Conservation (phyloP, 345 rosid genomes). For the Eucalyptus coolabah region DNA sequence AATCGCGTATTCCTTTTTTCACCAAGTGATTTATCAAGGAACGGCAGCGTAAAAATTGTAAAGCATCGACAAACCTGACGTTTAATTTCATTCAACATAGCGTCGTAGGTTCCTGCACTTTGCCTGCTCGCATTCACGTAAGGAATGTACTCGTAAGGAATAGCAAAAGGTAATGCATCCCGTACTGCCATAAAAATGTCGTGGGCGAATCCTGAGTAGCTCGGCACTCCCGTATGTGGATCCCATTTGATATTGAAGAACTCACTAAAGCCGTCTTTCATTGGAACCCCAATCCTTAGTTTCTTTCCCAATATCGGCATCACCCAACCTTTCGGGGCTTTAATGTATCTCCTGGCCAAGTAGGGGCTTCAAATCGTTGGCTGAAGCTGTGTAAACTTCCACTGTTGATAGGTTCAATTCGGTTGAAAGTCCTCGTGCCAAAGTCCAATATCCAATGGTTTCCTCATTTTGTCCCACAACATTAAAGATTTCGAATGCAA, state of each 20-base stretch:
- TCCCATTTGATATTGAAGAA: constrained; percentile 2
- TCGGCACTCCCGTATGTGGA: neutral
- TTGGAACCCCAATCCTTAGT: constrained; percentile 7
- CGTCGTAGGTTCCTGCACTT: neutral
- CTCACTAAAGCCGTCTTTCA: neutral
- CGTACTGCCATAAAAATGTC: constrained; percentile 1
- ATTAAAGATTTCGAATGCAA: neutral
- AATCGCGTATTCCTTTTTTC: neutral
- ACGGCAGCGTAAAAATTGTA: neutral
- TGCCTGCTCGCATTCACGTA: neutral
- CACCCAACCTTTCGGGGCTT: constrained; percentile 5
- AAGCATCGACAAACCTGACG: neutral
- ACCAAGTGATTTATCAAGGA: neutral
- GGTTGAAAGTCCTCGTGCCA: neutral
- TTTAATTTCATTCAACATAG: neutral
- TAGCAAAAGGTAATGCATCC: neutral
- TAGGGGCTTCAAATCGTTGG: neutral
- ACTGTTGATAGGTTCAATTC: neutral
- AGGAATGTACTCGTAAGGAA: neutral
- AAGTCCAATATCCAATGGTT: constrained; percentile 1
- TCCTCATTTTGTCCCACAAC: neutral
- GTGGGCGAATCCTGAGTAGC: neutral
- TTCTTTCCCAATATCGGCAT: neutral
- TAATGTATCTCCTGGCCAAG: constrained; percentile 8
- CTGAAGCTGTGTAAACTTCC: neutral